Base-by-base conservation (phyloP, 2,329 filamentous ascomycete genomes). In the Fusarium robinianum region DNA sequence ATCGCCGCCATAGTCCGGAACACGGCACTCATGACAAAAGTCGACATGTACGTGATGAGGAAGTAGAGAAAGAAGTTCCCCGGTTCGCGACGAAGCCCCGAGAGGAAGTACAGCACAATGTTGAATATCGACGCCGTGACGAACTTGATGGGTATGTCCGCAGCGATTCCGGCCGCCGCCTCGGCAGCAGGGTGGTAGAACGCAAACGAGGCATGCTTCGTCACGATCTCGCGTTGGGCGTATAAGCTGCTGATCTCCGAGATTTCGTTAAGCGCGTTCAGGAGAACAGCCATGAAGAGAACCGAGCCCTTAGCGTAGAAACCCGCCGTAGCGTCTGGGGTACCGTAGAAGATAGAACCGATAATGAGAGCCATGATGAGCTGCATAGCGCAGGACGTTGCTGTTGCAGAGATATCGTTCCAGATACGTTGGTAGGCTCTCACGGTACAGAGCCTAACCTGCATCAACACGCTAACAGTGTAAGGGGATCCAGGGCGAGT, bases 31-130 rank as follows among this genome's bases (percentile, higher is more conserved):
- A 91, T 90, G 53, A 83, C 77, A 54, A 92, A 74, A 0, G 82
- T 88, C 1, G 79, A 75, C 11, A 82, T 67, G 63, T 87, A 88
- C 0, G 80, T 83, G 54, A 90, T 76, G 12, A 94, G 70, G 50
- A 87, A 77, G 71, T 85, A 94, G 51, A 89, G 75, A 69, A 94
- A 94, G 72, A 91, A 94, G 1, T 80, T 72, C 1, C 77, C 80
- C 0, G 87, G 72, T 36, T 81, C 78, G 18, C 85, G 76, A 2
- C 73, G 65, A 3, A 82, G 66, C 1, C 72, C 72, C 1, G 75
- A 63, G 57, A 84, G 61, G 55, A 83, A 84, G 63, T 84, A 84
- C 3, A 83, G 62, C 10, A 79, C 70, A 4, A 81, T 44, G 53
- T 83, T 80, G 68, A 82, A 84, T 5, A 67, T 55, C 1, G 70